Conservation (phyloP, 2,329 filamentous ascomycete species). For the Nigrospora osmanthi region DNA sequence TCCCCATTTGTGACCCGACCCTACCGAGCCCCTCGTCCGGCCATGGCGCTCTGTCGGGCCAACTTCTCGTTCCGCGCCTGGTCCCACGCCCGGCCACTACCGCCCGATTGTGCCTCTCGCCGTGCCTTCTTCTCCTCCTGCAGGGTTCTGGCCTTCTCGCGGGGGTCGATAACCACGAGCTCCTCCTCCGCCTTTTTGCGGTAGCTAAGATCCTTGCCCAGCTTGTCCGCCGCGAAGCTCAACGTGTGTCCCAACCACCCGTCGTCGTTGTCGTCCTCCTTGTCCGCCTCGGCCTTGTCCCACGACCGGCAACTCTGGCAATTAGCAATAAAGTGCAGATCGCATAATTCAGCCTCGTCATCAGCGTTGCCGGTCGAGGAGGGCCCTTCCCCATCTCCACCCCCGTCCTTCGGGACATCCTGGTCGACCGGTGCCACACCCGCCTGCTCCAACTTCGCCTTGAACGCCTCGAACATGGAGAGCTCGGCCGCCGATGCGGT, state of each 20-base stretch:
- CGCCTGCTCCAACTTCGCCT: constrained; percentile 60
- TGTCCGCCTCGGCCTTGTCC: constrained; percentile 54
- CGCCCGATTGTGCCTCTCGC: constrained; percentile 43
- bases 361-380: constrained; percentile 32
- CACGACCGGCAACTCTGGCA: constrained; percentile 88
- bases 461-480: constrained; percentile 71
- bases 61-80: constrained; percentile 49
- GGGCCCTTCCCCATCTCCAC: constrained; percentile 16
- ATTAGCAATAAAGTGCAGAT: constrained; percentile 91
- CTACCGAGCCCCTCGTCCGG: constrained; percentile 49
- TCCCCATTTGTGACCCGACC: too few species aligned
- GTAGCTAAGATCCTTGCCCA: constrained; percentile 88
- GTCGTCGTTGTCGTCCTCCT: constrained; percentile 51
- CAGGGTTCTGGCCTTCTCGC: constrained; percentile 71
- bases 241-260: constrained; percentile 84
- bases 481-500: constrained; percentile 52
- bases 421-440: constrained; percentile 19
- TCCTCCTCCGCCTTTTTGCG: constrained; percentile 88
- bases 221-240: constrained; percentile 78
- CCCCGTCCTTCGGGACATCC: constrained; percentile 17
- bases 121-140: constrained; percentile 55
- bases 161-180: constrained; percentile 84
- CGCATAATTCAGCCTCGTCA: constrained; percentile 72
- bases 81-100: constrained; percentile 51
- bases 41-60: constrained; percentile 42